Evolutionary conservation across 306 rosid species (phyloP).

Genomic region (Adenanthera pavonina): DNA sequence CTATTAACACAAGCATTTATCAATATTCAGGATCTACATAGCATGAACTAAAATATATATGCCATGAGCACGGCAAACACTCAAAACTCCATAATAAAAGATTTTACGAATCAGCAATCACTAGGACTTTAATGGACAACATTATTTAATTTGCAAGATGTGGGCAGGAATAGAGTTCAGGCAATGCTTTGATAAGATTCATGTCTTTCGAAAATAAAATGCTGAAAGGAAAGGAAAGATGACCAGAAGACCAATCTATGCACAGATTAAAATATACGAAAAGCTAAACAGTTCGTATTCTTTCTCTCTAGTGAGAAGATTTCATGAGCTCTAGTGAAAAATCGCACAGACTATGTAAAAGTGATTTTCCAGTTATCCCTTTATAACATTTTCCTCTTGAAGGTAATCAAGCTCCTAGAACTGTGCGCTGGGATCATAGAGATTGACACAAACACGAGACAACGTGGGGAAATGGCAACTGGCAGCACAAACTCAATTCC

Average conservation of each 20-base stretch:
- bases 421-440: not conserved
- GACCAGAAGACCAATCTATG: not conserved
- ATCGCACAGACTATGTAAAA: not conserved
- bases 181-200: not conserved
- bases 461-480: not conserved
- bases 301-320: slow-evolving; percentile 23
- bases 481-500: not conserved
- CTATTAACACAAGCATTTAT: slow-evolving; percentile 12
- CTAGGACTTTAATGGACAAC: not conserved
- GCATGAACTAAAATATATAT: not conserved
- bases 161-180: not conserved
- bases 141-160: slow-evolving; percentile 1
- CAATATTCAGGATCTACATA: not conserved
- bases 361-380: not conserved
- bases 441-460: not conserved
- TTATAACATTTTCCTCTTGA: not conserved
- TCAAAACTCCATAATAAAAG: not conserved
- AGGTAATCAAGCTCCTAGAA: slow-evolving; percentile 6
- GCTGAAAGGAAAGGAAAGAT: not conserved
- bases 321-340: not conserved
- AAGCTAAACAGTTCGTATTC: not conserved
- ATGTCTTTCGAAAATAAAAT: not conserved
- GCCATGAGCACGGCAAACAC: slow-evolving; percentile 6
- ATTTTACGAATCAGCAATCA: slow-evolving; percentile 1
- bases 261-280: not conserved